Conservation (phyloP, 495 filamentous ascomycete species). For the Xylaria intraflava region DNA sequence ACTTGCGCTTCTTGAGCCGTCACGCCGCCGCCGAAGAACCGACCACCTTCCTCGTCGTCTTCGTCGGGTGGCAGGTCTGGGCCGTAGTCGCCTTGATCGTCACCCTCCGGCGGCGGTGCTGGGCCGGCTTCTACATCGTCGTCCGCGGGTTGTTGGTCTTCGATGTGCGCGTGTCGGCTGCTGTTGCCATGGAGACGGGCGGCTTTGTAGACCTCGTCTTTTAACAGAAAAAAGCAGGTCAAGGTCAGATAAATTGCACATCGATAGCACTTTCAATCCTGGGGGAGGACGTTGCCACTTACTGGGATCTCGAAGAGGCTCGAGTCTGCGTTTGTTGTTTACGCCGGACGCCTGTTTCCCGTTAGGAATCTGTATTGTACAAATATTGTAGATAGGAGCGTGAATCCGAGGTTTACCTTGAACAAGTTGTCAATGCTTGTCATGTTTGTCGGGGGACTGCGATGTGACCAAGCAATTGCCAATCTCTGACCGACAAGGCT, state of each 20-base stretch:
- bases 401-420: constrained; percentile 50
- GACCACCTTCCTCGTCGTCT: constrained; percentile 81
- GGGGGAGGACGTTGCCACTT: constrained; percentile 24
- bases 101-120: constrained; percentile 26
- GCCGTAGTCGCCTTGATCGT: constrained; percentile 54
- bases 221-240: constrained; percentile 2
- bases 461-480: neutral
- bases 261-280: neutral
- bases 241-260: neutral
- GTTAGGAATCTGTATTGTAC: constrained; percentile 14
- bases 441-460: constrained; percentile 41
- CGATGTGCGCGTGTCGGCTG: constrained; percentile 31
- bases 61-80: constrained; percentile 65
- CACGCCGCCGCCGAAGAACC: constrained; percentile 93
- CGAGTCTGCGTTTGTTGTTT: constrained; percentile 68
- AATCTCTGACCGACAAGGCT: too few species aligned
- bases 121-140: constrained; percentile 53
- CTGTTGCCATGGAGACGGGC: constrained; percentile 55
- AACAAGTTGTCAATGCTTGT: constrained; percentile 77
- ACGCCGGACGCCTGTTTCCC: constrained; percentile 45
- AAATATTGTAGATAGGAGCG: neutral
- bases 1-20: constrained; percentile 72
- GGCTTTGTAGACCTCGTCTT: constrained; percentile 82
- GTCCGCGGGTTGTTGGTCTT: constrained; percentile 48
- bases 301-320: constrained; percentile 65